Conservation (phyloP, 2,329 filamentous ascomycete species). For the Hortaea werneckii region DNA sequence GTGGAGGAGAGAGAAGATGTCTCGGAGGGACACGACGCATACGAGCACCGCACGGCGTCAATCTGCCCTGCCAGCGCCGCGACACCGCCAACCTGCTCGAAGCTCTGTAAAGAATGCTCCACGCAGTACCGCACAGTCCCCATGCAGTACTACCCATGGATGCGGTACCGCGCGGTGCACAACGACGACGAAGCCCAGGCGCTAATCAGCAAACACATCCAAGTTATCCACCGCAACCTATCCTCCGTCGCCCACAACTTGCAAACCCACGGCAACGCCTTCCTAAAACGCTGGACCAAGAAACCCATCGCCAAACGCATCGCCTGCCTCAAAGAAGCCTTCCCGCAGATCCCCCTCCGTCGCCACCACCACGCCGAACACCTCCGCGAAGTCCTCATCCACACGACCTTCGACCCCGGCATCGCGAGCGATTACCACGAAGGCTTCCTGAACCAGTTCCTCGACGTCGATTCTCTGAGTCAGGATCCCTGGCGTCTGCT, state of each 20-base stretch:
- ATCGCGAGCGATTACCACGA: not conserved
- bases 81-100: not conserved
- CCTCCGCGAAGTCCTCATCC: not conserved
- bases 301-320: conserved; percentile 5
- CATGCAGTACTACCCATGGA: not conserved
- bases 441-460: conserved; percentile 6
- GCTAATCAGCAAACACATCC: not conserved
- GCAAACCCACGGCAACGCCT: conserved; percentile 2
- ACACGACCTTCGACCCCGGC: not conserved
- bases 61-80: not conserved
- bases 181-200: not conserved
- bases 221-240: not conserved
- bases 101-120: not conserved
- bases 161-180: not conserved
- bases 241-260: not conserved
- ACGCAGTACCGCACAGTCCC: not conserved
- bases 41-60: too few species aligned
- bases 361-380: not conserved
- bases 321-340: conserved; percentile 1
- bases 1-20: too few species aligned
- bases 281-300: conserved; percentile 7
- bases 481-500: conserved; percentile 5
- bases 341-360: conserved; percentile 6
- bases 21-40: too few species aligned
- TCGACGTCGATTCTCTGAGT: conserved; percentile 6